Conservation (phyloP, 768 basidiomycete species). For the Suillus tomentosus region DNA sequence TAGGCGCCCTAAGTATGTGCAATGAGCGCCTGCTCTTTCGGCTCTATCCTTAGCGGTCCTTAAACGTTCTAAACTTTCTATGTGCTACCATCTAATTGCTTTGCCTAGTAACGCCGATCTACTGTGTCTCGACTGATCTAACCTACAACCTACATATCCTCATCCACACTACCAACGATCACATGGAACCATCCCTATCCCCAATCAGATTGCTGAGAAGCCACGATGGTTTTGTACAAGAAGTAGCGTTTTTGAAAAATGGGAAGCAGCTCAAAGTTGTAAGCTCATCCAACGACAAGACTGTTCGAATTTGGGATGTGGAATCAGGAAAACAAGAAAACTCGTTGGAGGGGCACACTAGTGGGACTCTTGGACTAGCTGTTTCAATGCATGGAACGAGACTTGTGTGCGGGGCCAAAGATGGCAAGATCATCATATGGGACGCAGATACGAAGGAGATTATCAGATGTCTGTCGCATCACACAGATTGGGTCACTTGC, state of each 20-base stretch:
- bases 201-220: not conserved
- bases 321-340: not conserved
- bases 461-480: no score
- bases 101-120: no score
- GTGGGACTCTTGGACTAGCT: accelerated
- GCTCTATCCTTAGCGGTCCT: not conserved
- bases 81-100: not conserved
- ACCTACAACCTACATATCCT: not conserved
- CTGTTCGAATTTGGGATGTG: not conserved
- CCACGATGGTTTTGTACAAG: not conserved
- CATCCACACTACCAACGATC: not conserved
- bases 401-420: not conserved
- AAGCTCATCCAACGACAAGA: not conserved
- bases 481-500: no score
- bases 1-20: not conserved
- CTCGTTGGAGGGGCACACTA: not conserved
- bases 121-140: no score
- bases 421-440: no score
- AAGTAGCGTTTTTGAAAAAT: not conserved
- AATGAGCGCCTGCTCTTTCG: not conserved
- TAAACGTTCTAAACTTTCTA: not conserved
- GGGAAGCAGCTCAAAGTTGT: not conserved
- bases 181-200: not conserved
- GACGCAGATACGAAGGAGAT: no score
- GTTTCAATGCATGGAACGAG: not conserved